Evolutionary conservation across 805 yeast species (phyloP), one percentile per base, ranked within the genome.

Genomic region (Saccharomycopsis synnaedendra): DNA sequence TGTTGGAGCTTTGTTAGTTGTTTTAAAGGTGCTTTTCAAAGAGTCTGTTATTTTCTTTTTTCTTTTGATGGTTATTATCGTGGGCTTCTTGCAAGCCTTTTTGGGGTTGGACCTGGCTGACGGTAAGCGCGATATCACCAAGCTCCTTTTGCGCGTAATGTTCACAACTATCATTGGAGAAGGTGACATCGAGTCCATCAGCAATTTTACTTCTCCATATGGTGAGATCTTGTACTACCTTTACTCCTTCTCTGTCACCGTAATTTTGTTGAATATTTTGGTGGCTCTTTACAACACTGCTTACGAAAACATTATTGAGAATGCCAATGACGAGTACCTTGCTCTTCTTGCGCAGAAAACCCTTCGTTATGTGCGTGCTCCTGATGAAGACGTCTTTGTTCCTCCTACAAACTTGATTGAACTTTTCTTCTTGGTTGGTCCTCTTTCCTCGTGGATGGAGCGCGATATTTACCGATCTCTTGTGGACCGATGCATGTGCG

Each of bases 1-100:
- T 62, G 85, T 86, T 43, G 96, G 96, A 39, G 85, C 88, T 2
- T 83, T 87, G 87, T 74, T 87, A 53, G 90, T 87, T 32, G 90
- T 87, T 4, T 66, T 85, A 44, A 85, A 85, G 58, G 81, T 80
- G 49, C 82, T 87, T 86, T 81, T 87, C 85, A 79, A 82, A 56
- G 96, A 87, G 62, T 82, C 93, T 1, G 61, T 85, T n/a, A 71
- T 86, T 9, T 87, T 87, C 66, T 87, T 87, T 59, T 82, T 85
- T 41, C 65, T 87, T 54, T 68, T 87, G 47, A 66, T 73, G 5
- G 75, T 86, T 49, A 79, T 87, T 36, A 78, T 82, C 52, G 60
- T 82, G 43, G 96, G 96, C 0, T 87, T 87, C 64, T 65, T 85
- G 47, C 96, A 87, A 60, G 95, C 94, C 0, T 85, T 87, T 61